Conservation (phyloP, 1,284 basidiomycete genomes). For the Cryptococcus sp. region DNA sequence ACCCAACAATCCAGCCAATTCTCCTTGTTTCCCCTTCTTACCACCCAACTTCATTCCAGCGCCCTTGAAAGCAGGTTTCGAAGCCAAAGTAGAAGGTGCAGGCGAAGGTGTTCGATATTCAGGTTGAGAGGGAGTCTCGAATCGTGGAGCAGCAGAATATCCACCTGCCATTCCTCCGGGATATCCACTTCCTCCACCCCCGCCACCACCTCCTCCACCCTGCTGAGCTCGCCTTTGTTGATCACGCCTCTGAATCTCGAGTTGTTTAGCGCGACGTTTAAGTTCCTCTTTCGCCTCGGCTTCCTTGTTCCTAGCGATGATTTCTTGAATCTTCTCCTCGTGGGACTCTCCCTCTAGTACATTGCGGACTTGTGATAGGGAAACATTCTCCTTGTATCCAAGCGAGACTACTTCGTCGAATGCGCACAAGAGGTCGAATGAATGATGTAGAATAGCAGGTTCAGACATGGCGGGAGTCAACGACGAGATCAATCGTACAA, state of each 20-base stretch:
- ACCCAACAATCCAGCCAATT: conserved; percentile 82
- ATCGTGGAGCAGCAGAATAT: conserved; percentile 67
- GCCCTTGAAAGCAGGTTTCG: conserved; percentile 83
- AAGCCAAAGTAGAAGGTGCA: conserved; percentile 55
- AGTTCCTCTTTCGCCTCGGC: conserved; percentile 99
- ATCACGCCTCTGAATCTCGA: conserved; percentile 95
- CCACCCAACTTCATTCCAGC: conserved; percentile 95
- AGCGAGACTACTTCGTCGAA: conserved; percentile 96
- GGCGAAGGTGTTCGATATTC: conserved; percentile 41
- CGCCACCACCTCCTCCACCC: conserved; percentile 49
- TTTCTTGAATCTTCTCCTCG: conserved; percentile 99
- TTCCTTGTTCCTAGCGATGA: conserved; percentile 98
- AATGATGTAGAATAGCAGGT: conserved; percentile 81
- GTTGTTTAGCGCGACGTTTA: conserved; percentile 93
- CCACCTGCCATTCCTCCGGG: conserved; percentile 49
- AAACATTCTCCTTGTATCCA: conserved; percentile 92
- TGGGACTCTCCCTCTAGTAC: conserved; percentile 98
- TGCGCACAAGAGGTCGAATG: conserved; percentile 91
- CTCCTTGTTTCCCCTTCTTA: conserved; percentile 79
- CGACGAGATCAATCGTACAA: conserved; percentile 90
- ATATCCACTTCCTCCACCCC: conserved; percentile 57
- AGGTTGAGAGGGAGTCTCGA: conserved; percentile 52
- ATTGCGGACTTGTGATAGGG: conserved; percentile 83
- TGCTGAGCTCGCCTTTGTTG: conserved; percentile 67
- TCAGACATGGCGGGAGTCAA: conserved; percentile 74